Base-by-base conservation (phyloP, 495 filamentous ascomycete species). In the Penicillium simplicissimum region DNA sequence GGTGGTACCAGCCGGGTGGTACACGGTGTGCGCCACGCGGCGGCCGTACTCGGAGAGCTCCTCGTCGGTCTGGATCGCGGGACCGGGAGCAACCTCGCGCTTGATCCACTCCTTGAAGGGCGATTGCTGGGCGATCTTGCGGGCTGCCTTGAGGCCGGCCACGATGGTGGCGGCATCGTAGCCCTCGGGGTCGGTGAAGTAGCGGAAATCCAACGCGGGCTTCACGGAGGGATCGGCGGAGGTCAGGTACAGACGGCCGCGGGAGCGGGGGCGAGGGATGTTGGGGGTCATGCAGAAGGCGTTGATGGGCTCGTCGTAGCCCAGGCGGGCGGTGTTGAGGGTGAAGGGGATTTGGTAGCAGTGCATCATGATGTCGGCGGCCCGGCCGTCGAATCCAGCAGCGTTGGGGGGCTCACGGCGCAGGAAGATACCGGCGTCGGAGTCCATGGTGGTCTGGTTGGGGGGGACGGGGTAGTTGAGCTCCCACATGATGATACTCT, bases 221-320 rank as follows among this genome's bases (percentile, higher is more conserved):
- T 93, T 92, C 63, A 90, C 84, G 40, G 67, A 80, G 0, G 90
- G 89, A 67, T 93, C 87, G 7, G 83, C 72, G 25, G 86, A 88
- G 34, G 85, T 90, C 54, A 95, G 81, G 71, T 86, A 92, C 33
- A 95, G 68, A 37, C 84, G 82, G 52, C 91, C 91, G 25, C 87
- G 82, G 31, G 87, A 90, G n/a, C 88, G 83, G 17, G 91, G 88
- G 5, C 90, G 87, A 8, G 91, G 91, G 65, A 93, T 95, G 74
- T 95, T 95, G 62, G 91, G 91, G 52, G 90, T 93, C 90, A 95
- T 93, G 83, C 90, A 93, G 76, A 95, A 95, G 56, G 90, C 90
- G 68, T 93, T 85, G 34, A 87, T 77, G 33, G 89, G 88, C 17
- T 77, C 79, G 66, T 90, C 83, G 66, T 93, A 93, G 47, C 90